Percentiles rank a stretch among this genome's conserved stretches.
Evolutionary conservation across 345 rosid species (phyloP).

Genomic region (Eucalyptus curtisii): DNA sequence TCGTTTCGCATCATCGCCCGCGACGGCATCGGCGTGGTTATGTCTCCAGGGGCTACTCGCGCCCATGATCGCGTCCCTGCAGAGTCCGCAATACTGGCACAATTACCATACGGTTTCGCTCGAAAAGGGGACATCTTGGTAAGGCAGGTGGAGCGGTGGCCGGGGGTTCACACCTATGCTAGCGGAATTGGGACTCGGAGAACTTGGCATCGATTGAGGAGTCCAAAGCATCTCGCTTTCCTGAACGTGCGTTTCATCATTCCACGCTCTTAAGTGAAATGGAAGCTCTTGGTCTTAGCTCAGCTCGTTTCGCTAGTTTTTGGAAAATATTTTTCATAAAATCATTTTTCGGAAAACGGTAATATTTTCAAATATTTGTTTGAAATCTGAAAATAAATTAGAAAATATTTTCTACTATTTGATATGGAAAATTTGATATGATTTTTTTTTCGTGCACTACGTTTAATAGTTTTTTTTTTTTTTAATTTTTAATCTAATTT

Average conservation of each 20-base stretch:
- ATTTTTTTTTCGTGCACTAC: background rate
- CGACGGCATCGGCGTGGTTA: background rate
- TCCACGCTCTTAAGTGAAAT: background rate
- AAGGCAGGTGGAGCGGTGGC: background rate
- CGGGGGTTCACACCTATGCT: background rate
- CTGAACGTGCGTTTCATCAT: background rate
- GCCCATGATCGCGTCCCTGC: background rate
- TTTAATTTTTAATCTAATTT: too few species aligned
- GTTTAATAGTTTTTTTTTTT: too few species aligned
- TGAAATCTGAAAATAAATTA: background rate
- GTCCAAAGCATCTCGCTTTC: background rate
- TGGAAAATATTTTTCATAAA: too few species aligned
- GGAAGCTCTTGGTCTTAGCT: background rate
- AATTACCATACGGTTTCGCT: background rate
- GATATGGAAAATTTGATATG: background rate
- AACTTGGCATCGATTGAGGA: background rate
- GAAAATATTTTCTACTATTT: background rate
- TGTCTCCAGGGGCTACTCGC: background rate
- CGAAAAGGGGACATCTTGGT: background rate
- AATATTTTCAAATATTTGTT: too few species aligned
- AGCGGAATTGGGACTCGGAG: background rate
- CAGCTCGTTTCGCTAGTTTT: too few species aligned
- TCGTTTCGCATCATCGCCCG: background rate
- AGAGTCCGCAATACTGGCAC: background rate
- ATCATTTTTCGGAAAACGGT: too few species aligned